Evolutionary conservation across 768 basidiomycete genomes (phyloP).

Genomic region (Serendipita vermifera): DNA sequence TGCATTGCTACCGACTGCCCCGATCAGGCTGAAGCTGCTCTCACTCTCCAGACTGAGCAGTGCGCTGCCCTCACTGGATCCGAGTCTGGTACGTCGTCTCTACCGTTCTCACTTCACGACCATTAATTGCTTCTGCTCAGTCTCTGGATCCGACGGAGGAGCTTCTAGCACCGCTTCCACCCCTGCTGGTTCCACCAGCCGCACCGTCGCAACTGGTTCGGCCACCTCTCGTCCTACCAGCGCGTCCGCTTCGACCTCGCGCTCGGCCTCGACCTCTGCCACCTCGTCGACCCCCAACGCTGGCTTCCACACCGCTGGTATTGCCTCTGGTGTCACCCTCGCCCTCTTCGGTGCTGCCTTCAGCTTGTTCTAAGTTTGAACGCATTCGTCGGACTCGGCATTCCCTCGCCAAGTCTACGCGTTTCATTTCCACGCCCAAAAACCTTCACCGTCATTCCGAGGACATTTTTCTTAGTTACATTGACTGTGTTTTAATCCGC

Average conservation of each 20-base stretch:
- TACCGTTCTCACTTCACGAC: not conserved
- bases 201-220: too few relatives aligned
- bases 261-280: not conserved
- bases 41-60: constrained; percentile 21
- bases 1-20: constrained; percentile 29
- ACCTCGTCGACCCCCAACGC: not conserved
- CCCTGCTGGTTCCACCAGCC: not conserved
- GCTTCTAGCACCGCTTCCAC: not conserved
- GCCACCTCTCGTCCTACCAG: too few relatives aligned
- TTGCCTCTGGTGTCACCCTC: not conserved
- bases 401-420: too few relatives aligned
- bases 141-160: too few relatives aligned
- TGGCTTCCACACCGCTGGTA: not conserved
- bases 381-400: too few relatives aligned
- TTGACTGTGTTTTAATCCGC: too few relatives aligned
- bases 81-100: not conserved
- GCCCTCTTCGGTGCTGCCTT: constrained; percentile 2
- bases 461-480: too few relatives aligned
- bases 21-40: constrained; percentile 23
- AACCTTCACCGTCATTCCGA: too few relatives aligned
- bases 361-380: not conserved
- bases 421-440: too few relatives aligned
- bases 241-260: not conserved
- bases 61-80: constrained; percentile 22
- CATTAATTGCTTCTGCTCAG: not conserved